Conservation (phyloP, 371 early-diverging fungal species). For the Chytridiales sp. region DNA sequence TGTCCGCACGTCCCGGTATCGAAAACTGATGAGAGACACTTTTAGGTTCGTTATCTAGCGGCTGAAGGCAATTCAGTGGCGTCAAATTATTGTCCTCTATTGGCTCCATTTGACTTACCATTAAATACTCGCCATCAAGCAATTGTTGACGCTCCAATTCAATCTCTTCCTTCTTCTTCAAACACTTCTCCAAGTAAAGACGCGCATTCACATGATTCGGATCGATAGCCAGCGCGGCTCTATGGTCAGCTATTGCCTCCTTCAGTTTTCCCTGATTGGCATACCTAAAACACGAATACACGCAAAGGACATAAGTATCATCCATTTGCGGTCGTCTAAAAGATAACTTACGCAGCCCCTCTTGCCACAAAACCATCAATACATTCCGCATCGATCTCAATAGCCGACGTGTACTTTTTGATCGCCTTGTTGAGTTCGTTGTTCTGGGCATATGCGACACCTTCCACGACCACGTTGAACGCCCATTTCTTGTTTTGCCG, state of each 20-base stretch:
- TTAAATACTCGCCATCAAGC: slow-evolving; percentile 25
- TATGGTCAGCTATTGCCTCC: slow-evolving; percentile 40
- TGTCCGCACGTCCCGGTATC: neutral
- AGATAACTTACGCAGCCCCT: slow-evolving; percentile 40
- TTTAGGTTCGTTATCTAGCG: neutral
- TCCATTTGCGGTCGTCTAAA: too few relatives aligned
- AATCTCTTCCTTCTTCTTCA: slow-evolving; percentile 21
- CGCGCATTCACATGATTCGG: slow-evolving; percentile 40
- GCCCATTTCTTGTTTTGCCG: slow-evolving; percentile 37
- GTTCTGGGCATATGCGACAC: slow-evolving; percentile 30
- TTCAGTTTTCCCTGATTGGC: slow-evolving; percentile 34
- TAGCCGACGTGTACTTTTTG: slow-evolving; percentile 38
- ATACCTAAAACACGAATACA: slow-evolving; percentile 10
- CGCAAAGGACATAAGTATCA: neutral
- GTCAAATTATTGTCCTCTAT: too few relatives aligned
- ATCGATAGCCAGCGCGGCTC: slow-evolving; percentile 30
- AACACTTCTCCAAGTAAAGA: slow-evolving; percentile 30
- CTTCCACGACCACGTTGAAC: slow-evolving; percentile 26
- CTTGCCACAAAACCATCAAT: slow-evolving; percentile 44
- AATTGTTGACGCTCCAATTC: slow-evolving; percentile 29
- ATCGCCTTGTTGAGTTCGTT: slow-evolving; percentile 36
- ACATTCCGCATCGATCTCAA: slow-evolving; percentile 42
- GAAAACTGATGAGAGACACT: neutral
- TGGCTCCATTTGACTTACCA: too few relatives aligned
- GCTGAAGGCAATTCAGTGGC: too few relatives aligned